Base-by-base conservation (phyloP, 352 stramenopile species). In the Phytopythium kandeliae region DNA sequence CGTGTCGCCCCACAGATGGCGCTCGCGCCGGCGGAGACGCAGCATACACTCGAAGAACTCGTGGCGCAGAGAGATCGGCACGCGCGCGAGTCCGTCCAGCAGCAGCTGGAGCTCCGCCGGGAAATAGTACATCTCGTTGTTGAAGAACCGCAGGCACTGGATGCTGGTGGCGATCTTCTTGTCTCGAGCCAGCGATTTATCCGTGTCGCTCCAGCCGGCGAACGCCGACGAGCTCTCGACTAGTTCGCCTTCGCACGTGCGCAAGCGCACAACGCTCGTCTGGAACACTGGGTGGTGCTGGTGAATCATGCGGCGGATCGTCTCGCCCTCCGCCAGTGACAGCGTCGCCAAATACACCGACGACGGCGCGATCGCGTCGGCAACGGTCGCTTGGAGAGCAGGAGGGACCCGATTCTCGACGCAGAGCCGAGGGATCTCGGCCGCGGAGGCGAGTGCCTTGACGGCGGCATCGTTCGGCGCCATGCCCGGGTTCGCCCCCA, bases 101-200 rank as follows among this genome's bases (percentile, higher is more conserved):
- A 99, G 67, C 37, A 97, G 57, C 55, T 93, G 94, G 0, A 99
- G 62, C 60, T 99, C 95, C 7, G 78, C 58, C 11, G 94, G 89
- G 50, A 92, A 91, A 74, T 98, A 99, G 56, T 99, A 98, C 58
- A 99, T 97, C 56, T 98, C 91, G 67, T 96, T 98, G 74, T 99
- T 98, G 68, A 99, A 97, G 69, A 98, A 99, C 9, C 96, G 88
- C 56, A 97, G 95, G 61, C 95, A 98, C 51, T 95, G 76, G 0
- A 91, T 62, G 5, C 67, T 78, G 9, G 81, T 71, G 6, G 71
- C 56, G 25, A 90, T 60, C 25, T 63, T 62, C 13, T 52, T 58
- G 24, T 81, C 53, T 38, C 58, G 59, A 8, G 45, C 5, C 21
- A 53, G 33, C 28, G 28, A 4, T 31, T 9, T 4, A 9, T 4